These are phyloP conservation scores for Diatrype stigma DNA, from an alignment of 2,329 filamentous ascomycete genomes.

Conservation along the genomic window DNA sequence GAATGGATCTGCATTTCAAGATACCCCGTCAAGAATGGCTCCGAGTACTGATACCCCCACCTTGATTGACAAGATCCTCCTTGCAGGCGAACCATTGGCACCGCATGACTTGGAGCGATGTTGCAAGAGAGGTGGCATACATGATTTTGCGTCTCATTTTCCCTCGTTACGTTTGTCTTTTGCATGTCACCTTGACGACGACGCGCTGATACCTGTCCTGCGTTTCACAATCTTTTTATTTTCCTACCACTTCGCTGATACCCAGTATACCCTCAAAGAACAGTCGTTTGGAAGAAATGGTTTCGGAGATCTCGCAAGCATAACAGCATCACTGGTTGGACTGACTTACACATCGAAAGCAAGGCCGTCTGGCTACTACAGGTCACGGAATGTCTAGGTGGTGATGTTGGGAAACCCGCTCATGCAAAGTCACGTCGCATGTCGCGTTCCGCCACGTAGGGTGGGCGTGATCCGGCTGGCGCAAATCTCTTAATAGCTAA, in stretches of 20 bases:
- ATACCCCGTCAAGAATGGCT: conserved; percentile 32
- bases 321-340: neutral
- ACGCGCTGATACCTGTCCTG: conserved; percentile 23
- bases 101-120: conserved; percentile 19
- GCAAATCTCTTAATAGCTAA: conserved; percentile 32
- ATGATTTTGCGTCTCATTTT: conserved; percentile 20
- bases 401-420: conserved; percentile 15
- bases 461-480: conserved; percentile 14
- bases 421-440: conserved; percentile 18
- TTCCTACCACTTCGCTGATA: conserved; percentile 32
- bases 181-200: conserved; percentile 25
- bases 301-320: conserved; percentile 17
- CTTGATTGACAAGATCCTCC: conserved; percentile 16
- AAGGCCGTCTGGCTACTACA: neutral
- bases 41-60: conserved; percentile 30
- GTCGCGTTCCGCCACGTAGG: conserved; percentile 21
- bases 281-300: conserved; percentile 26
- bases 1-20: conserved; percentile 35
- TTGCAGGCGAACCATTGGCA: conserved; percentile 13
- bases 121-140: conserved; percentile 21
- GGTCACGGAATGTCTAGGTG: conserved; percentile 4
- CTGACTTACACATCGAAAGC: neutral
- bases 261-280: conserved; percentile 32
- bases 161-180: conserved; percentile 20
- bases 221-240: conserved; percentile 22